phyloP scores from a whole-genome alignment of 169 alveolate species.

The Plasmodium sp. region DNA sequence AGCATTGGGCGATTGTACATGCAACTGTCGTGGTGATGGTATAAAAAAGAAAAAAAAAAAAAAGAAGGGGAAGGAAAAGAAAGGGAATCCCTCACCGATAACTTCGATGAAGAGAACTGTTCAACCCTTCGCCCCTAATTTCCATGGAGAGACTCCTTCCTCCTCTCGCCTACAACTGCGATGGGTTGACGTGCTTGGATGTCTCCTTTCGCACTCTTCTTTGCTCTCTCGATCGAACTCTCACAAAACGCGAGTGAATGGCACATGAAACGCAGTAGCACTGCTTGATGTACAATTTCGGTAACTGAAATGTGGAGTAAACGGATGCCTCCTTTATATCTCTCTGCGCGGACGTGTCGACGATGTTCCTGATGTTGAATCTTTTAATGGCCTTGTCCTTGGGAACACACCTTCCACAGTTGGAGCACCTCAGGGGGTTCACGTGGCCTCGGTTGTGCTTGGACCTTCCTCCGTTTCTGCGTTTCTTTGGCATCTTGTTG shows the following conservation, averaged over 20 bases:
- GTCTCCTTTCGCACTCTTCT: constrained; percentile 89
- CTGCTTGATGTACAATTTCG: constrained; percentile 98
- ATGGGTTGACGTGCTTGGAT: constrained; percentile 68
- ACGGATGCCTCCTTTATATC: constrained; percentile 98
- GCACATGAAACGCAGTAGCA: constrained; percentile 99
- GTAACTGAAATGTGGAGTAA: constrained; percentile 93
- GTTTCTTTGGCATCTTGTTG: constrained; percentile 97
- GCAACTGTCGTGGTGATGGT: background rate
- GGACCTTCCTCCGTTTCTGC: constrained; percentile 99
- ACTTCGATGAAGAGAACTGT: background rate
- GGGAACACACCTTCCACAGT: constrained; percentile 98
- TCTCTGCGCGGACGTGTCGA: constrained; percentile 98
- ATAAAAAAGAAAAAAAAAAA: background rate
- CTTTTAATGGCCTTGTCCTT: constrained; percentile 99
- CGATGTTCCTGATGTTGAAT: constrained; percentile 98
- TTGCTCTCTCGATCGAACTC: constrained; percentile 93
- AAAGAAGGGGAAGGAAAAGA: background rate
- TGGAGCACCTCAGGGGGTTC: constrained; percentile 97
- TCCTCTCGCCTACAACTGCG: constrained; percentile 30
- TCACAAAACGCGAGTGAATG: constrained; percentile 99
- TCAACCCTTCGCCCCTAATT: background rate
- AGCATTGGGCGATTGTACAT: background rate
- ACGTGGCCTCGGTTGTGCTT: constrained; percentile 99
- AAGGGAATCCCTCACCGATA: background rate
- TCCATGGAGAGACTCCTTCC: background rate